These are phyloP conservation scores for Rhizophora apiculata DNA, from an alignment of 345 rosid genomes.

Conservation along the genomic window DNA sequence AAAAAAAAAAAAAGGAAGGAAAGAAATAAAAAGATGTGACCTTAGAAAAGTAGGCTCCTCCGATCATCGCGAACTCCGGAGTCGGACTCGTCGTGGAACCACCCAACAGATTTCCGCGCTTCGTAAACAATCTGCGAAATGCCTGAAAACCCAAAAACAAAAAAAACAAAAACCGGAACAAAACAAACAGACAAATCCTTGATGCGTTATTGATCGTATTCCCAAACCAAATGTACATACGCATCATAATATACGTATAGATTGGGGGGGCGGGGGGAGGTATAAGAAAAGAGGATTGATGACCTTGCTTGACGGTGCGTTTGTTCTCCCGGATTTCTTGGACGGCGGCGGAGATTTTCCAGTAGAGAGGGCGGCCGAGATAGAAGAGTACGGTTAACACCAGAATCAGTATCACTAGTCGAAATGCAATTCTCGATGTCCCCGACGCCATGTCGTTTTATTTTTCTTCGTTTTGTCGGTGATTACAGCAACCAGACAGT, in stretches of 20 bases:
- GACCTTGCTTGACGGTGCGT: conserved; percentile 74
- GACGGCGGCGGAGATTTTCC: conserved; percentile 88
- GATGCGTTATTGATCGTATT: no score
- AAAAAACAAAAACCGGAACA: not conserved
- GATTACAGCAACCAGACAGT: no score
- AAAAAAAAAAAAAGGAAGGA: not conserved
- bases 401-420: conserved; percentile 28
- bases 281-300: not conserved
- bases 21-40: not conserved
- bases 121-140: conserved; percentile 59
- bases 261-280: no score
- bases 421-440: conserved; percentile 41
- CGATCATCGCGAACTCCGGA: conserved; percentile 38
- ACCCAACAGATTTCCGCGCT: conserved; percentile 74
- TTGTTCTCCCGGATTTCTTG: conserved; percentile 85
- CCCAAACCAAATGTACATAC: not conserved
- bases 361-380: conserved; percentile 80
- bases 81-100: conserved; percentile 72
- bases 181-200: not conserved
- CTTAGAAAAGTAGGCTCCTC: conserved; percentile 40
- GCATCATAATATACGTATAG: no score
- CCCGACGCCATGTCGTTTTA: conserved; percentile 28
- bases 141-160: conserved; percentile 26
- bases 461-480: no score
- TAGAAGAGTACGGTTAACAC: conserved; percentile 51